Base-by-base conservation (phyloP, 1,139 yeast genomes). In the Taphrina confusa region DNA sequence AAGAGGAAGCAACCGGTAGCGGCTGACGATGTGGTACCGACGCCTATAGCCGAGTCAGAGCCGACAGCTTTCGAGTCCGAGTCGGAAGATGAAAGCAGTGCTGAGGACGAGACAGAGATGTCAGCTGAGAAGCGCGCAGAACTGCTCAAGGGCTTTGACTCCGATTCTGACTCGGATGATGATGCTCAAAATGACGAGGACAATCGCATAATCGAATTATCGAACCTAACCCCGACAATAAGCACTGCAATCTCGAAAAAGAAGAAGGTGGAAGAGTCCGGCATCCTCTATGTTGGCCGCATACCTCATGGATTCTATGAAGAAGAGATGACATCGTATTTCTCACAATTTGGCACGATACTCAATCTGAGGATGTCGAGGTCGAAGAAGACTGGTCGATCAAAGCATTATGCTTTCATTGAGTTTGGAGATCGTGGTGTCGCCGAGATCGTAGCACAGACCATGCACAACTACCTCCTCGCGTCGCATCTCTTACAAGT, bases 221-320 rank as follows among this genome's bases (percentile, higher is more conserved):
- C 49, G 23, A 54, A 54, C 12, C 51, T 54, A 11, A 34, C 58
- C 36, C 58, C 58, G 11, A 36, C 34, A 16, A 54, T 54, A 23
- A 28, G 23, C 4, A 44, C 58, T 16, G 51, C 40, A 5, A 44
- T 54, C 8, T 31, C 57, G n/a, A 44, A 42, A 39, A 44, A 42
- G 30, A 54, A 54, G 33, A 44, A 45, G 3, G 42, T 33, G 40
- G 52, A 47, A 28, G 52, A 31, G 42, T 16, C 57, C 16, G 94
- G 95, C 39, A 88, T 89, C 60, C 77, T 92, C 64, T 92, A 91
- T 73, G 80, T 92, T 49, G 97, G 97, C 58, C 83, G 97, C 72
- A 80, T 92, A 66, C 98, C 98, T 45, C 84, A 85, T 67, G 96
- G 96, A 57, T 90, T 92, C 76, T 85, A 89, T 69, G 97, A 92